A percentile compares a stretch with the other conserved stretches of the same genome.
phyloP scores from a whole-genome alignment of 1,284 basidiomycete genomes.

The Coniophora puteana region DNA sequence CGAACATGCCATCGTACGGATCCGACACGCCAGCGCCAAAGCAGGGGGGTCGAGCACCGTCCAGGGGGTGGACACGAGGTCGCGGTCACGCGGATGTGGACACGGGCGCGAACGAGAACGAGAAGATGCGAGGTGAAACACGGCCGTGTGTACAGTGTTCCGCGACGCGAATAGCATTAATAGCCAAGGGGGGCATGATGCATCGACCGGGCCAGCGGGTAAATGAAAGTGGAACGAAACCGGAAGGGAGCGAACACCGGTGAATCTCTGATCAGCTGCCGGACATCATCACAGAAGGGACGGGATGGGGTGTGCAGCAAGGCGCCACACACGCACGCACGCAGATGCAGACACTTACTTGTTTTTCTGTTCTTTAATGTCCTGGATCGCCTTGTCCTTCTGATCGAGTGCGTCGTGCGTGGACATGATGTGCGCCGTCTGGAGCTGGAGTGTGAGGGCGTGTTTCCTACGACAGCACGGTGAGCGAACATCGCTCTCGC shows the following conservation, averaged over 20 bases:
- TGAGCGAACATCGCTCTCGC: slow-evolving; percentile 14
- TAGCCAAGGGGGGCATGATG: background rate
- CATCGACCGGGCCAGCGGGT: background rate
- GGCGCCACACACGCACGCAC: slow-evolving; percentile 1
- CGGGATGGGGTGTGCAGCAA: background rate
- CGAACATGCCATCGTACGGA: slow-evolving; percentile 2
- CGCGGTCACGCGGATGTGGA: background rate
- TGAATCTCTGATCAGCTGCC: no score
- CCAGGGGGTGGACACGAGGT: background rate
- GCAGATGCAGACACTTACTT: slow-evolving; percentile 42
- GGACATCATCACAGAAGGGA: no score
- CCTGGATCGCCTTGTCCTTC: slow-evolving; percentile 72
- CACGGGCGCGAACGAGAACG: background rate
- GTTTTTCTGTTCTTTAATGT: slow-evolving; percentile 76
- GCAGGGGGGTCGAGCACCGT: slow-evolving; percentile 2
- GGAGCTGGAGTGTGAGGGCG: slow-evolving; percentile 72
- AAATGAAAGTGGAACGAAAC: no score
- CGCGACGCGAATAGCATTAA: no score
- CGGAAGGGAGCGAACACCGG: no score
- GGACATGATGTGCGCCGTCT: slow-evolving; percentile 81
- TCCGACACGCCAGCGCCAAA: slow-evolving; percentile 11
- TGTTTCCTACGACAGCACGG: slow-evolving; percentile 54
- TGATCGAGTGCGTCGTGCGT: slow-evolving; percentile 73
- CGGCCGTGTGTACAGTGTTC: no score
- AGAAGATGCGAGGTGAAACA: background rate